A percentile compares a stretch with the other conserved stretches of the same genome.
Conservation (phyloP, 2,329 filamentous ascomycete species). For the Alternaria incomplexa region DNA sequence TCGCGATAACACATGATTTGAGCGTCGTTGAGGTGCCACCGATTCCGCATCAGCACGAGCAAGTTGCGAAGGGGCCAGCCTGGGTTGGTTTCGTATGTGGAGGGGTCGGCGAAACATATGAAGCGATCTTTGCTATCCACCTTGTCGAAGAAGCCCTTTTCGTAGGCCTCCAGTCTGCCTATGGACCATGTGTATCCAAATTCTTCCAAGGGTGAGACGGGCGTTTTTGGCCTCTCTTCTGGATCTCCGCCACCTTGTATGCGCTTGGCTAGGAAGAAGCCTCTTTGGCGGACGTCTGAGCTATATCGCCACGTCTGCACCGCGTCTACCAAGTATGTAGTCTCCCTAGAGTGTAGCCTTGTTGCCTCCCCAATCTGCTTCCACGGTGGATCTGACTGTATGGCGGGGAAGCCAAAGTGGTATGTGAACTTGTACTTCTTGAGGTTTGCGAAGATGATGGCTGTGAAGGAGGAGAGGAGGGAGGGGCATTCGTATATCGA, state of each 20-base stretch:
- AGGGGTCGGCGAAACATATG: conserved; percentile 89
- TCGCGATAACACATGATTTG: conserved; percentile 93
- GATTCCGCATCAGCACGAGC: conserved; percentile 79
- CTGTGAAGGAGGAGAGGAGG: conserved; percentile 83
- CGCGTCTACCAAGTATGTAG: conserved; percentile 76
- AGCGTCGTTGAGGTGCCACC: conserved; percentile 76
- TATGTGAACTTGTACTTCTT: conserved; percentile 99
- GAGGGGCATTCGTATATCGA: conserved; percentile 96
- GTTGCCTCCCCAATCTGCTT: conserved; percentile 52
- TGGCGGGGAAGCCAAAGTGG: conserved; percentile 93
- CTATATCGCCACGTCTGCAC: conserved; percentile 88
- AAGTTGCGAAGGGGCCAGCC: conserved; percentile 94
- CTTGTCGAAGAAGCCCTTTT: conserved; percentile 83
- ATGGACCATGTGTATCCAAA: conserved; percentile 79
- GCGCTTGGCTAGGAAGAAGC: conserved; percentile 94
- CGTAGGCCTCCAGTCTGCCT: conserved; percentile 76
- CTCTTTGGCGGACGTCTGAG: conserved; percentile 82
- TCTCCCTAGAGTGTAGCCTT: conserved; percentile 70
- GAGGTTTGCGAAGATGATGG: conserved; percentile 91
- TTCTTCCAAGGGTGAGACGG: conserved; percentile 59
- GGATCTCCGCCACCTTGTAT: conserved; percentile 50
- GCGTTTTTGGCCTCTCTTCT: conserved; percentile 51
- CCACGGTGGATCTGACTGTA: conserved; percentile 90
- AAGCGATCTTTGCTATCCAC: conserved; percentile 76
- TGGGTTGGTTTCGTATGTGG: conserved; percentile 84